Conservation (phyloP, 2,329 filamentous ascomycete species). For the Mariannaea sp. region DNA sequence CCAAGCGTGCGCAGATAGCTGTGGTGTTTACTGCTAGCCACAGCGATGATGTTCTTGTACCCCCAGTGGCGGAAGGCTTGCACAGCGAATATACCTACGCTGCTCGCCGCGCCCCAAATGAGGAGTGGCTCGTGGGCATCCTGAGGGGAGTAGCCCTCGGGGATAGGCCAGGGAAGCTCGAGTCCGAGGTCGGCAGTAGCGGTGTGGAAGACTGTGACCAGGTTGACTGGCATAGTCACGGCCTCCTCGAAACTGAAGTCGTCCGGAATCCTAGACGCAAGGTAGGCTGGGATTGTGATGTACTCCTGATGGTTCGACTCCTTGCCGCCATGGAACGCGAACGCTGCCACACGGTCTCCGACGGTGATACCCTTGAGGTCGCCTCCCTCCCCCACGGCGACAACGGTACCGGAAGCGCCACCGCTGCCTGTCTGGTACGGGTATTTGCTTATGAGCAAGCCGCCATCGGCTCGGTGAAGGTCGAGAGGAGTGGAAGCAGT, state of each 20-base stretch:
- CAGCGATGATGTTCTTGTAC: slow-evolving; percentile 55
- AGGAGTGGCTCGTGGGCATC: slow-evolving; percentile 48
- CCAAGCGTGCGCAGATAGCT: slow-evolving; percentile 50
- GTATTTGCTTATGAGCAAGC: slow-evolving; percentile 54
- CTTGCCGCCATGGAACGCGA: slow-evolving; percentile 51
- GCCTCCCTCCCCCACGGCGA: slow-evolving; percentile 51
- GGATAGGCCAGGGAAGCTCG: slow-evolving; percentile 61
- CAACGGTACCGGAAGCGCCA: slow-evolving; percentile 57
- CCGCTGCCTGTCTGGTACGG: slow-evolving; percentile 58
- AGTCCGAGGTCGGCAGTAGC: slow-evolving; percentile 55
- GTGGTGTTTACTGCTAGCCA: slow-evolving; percentile 53
- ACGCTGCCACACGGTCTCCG: slow-evolving; percentile 62
- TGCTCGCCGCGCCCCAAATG: slow-evolving; percentile 58
- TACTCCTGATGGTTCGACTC: slow-evolving; percentile 62
- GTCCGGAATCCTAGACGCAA: slow-evolving; percentile 52
- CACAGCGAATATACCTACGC: slow-evolving; percentile 55
- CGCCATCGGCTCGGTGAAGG: slow-evolving; percentile 65
- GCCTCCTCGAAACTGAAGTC: slow-evolving; percentile 51
- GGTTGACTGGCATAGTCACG: slow-evolving; percentile 60
- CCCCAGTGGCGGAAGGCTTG: slow-evolving; percentile 59
- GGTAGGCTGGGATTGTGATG: slow-evolving; percentile 55
- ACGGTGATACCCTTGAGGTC: slow-evolving; percentile 49
- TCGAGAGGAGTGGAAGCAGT: slow-evolving; percentile 65
- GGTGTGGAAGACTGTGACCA: slow-evolving; percentile 64
- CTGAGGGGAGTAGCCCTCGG: slow-evolving; percentile 45